These are phyloP conservation scores for Erucastrum elatum DNA, from an alignment of 345 rosid species.

Conservation along the genomic window DNA sequence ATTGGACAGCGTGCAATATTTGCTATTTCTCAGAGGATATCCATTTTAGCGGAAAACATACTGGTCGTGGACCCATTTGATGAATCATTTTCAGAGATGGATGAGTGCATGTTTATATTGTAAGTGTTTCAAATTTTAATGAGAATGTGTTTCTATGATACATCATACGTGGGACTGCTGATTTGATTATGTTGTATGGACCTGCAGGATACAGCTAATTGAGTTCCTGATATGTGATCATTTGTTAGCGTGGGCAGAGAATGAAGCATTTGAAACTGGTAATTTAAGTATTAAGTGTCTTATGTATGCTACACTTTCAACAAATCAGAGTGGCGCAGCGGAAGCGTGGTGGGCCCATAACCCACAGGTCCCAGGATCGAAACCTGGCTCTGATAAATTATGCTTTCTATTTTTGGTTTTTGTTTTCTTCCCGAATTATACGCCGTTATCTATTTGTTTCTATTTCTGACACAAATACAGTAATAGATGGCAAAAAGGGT, in stretches of 20 bases:
- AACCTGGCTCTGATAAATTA: slow-evolving; percentile 57
- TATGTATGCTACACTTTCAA: background rate
- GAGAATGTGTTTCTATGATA: background rate
- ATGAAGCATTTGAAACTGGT: slow-evolving; percentile 60
- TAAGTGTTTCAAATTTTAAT: slow-evolving; percentile 40
- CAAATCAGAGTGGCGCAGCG: slow-evolving; percentile 64
- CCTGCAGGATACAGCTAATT: slow-evolving; percentile 76
- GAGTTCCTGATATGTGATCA: slow-evolving; percentile 76
- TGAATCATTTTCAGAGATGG: slow-evolving; percentile 60
- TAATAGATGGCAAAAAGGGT: background rate
- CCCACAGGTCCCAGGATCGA: slow-evolving; percentile 88
- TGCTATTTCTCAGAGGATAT: slow-evolving; percentile 66
- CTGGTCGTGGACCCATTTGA: slow-evolving; percentile 83
- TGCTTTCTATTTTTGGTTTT: background rate
- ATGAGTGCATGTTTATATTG: slow-evolving; percentile 65
- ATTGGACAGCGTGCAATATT: slow-evolving; percentile 70
- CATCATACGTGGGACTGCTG: background rate
- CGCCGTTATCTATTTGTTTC: background rate
- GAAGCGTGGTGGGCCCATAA: slow-evolving; percentile 85
- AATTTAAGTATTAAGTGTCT: background rate
- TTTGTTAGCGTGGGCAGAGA: slow-evolving; percentile 57
- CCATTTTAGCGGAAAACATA: slow-evolving; percentile 59
- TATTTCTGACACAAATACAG: background rate
- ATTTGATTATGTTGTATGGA: slow-evolving; percentile 19
- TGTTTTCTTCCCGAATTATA: background rate